Percentiles rank a stretch among this genome's conserved stretches.
These are phyloP conservation scores for Ceratobasidium sp. DNA, from an alignment of 1,284 basidiomycete species.

Conservation along the genomic window DNA sequence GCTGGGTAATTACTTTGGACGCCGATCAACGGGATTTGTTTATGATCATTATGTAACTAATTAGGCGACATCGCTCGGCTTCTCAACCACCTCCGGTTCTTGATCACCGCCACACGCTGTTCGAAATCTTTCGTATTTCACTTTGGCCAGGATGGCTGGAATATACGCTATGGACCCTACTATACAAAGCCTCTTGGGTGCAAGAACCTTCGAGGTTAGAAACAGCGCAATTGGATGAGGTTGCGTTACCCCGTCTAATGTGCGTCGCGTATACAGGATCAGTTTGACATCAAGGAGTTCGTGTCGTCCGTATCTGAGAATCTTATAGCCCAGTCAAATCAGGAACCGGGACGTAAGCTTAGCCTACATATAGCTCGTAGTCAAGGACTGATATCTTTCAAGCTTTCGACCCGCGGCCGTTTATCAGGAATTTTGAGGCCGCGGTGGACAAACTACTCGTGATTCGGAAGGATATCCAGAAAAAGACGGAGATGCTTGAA, in stretches of 20 bases:
- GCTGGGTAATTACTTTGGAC: neutral
- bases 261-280: slow-evolving; percentile 64
- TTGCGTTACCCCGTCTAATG: neutral
- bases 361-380: neutral
- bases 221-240: no score
- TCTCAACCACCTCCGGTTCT: neutral
- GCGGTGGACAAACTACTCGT: slow-evolving; percentile 88
- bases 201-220: slow-evolving; percentile 33
- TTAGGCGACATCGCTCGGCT: neutral
- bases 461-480: slow-evolving; percentile 87
- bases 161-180: slow-evolving; percentile 30
- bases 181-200: slow-evolving; percentile 15
- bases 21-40: neutral
- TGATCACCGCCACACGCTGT: neutral
- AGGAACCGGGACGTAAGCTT: slow-evolving; percentile 79
- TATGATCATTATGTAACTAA: neutral
- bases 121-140: neutral
- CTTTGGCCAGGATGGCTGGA: neutral
- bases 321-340: slow-evolving; percentile 84
- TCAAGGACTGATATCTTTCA: slow-evolving; percentile 20
- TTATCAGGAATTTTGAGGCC: slow-evolving; percentile 90
- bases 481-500: slow-evolving; percentile 90
- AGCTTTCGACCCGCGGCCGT: slow-evolving; percentile 96
- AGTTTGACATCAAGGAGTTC: slow-evolving; percentile 93
- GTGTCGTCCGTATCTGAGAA: slow-evolving; percentile 86